Conservation (phyloP, 2,329 filamentous ascomycete species). For the Fusarium pininemorale region DNA sequence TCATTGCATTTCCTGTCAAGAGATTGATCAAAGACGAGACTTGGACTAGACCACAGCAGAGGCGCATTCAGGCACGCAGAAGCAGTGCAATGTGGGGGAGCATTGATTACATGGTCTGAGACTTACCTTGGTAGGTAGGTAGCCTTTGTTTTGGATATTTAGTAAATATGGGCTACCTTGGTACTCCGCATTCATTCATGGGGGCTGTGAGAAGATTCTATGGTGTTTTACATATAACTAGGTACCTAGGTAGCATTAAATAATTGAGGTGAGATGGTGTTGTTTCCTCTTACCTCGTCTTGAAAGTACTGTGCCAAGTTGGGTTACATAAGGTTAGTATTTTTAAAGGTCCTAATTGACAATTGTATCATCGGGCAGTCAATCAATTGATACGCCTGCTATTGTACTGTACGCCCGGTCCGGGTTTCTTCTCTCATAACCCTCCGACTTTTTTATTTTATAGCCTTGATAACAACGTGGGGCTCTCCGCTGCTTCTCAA, state of each 20-base stretch:
- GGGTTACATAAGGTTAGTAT: neutral
- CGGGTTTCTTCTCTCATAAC: constrained; percentile 16
- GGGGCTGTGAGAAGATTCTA: neutral
- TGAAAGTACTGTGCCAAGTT: neutral
- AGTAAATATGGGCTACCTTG: neutral
- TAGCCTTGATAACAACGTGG: constrained; percentile 20
- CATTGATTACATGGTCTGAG: constrained; percentile 13
- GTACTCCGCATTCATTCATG: neutral
- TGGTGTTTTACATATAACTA: constrained; percentile 15
- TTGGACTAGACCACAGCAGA: constrained; percentile 18
- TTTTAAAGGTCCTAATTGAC: neutral
- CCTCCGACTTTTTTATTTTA: neutral
- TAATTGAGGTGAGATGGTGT: neutral
- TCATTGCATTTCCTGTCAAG: constrained; percentile 17
- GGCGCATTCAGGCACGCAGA: constrained; percentile 21
- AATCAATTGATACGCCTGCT: neutral
- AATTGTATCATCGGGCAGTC: neutral
- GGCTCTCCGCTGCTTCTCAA: constrained; percentile 21
- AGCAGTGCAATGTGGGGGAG: constrained; percentile 24
- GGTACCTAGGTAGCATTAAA: neutral
- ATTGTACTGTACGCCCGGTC: constrained; percentile 15
- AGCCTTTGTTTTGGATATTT: neutral
- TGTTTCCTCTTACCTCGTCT: constrained; percentile 30
- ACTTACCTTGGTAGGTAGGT: neutral
- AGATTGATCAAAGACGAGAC: constrained; percentile 26